Evolutionary conservation across 805 yeast genomes (phyloP).

Genomic region (Wickerhamiella spandovensis): DNA sequence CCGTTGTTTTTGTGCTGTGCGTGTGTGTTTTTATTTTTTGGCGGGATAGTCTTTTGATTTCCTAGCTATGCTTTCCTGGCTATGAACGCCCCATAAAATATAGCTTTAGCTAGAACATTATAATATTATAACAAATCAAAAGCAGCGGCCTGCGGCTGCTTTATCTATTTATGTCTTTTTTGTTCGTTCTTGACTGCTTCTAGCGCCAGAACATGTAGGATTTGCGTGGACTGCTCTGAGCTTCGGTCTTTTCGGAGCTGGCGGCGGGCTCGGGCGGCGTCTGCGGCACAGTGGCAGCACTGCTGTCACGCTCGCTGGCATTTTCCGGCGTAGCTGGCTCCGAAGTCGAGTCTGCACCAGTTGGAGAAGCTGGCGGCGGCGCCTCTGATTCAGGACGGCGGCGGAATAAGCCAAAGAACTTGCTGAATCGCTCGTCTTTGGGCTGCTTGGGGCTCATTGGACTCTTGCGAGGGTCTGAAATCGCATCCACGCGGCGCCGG

Average conservation of each 20-base stretch:
- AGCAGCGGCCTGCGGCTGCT: background rate
- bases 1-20: no score
- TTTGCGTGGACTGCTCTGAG: background rate
- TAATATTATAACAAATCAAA: background rate
- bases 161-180: no score
- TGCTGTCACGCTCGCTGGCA: background rate
- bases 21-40: no score
- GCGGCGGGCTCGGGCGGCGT: background rate
- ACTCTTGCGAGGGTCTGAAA: constrained; percentile 2
- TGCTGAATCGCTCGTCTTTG: background rate
- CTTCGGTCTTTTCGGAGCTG: background rate
- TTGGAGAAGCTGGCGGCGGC: background rate
- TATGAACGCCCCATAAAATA: background rate
- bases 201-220: constrained; percentile 1
- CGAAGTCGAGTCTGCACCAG: background rate
- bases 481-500: constrained; percentile 5
- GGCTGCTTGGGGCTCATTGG: background rate
- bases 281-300: background rate
- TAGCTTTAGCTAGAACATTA: background rate
- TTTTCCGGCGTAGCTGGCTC: background rate
- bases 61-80: no score
- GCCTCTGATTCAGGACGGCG: background rate
- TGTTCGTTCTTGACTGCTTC: no score
- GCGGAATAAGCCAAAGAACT: background rate
- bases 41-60: no score